A percentile compares a stretch with the other conserved stretches of the same genome.
Evolutionary conservation across 202 grass and related monocot genomes (phyloP).

Genomic region (Thinopyrum obtusiflorum): DNA sequence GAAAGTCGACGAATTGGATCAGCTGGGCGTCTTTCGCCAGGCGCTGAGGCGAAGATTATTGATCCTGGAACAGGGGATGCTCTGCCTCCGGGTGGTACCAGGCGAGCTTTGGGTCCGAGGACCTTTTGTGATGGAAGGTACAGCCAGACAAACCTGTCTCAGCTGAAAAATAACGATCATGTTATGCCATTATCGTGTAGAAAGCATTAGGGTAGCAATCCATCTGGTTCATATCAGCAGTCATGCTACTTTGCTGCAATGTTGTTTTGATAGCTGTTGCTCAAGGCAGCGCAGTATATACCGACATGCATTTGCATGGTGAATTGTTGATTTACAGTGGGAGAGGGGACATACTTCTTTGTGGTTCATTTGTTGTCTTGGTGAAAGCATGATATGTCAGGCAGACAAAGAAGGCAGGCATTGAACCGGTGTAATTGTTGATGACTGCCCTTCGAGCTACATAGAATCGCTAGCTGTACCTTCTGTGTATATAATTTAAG

Average conservation of each 20-base stretch:
- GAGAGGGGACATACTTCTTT: neutral
- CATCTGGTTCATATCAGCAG: neutral
- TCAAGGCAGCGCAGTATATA: neutral
- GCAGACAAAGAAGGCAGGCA: neutral
- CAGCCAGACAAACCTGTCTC: neutral
- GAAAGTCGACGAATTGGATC: conserved; percentile 37
- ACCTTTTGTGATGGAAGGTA: conserved; percentile 65
- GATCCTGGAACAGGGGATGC: conserved; percentile 41
- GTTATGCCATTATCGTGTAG: neutral
- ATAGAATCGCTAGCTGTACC: neutral
- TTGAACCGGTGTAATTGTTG: neutral
- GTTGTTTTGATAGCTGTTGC: neutral
- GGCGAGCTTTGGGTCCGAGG: conserved; percentile 63
- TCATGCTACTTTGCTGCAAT: neutral
- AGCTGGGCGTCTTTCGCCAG: conserved; percentile 36
- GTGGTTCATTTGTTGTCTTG: neutral
- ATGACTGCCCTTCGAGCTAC: neutral
- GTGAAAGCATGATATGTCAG: neutral
- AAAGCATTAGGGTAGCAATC: neutral
- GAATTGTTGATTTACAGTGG: neutral
- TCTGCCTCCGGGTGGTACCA: conserved; percentile 32
- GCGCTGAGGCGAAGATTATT: conserved; percentile 57
- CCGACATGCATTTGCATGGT: neutral
- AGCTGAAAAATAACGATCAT: neutral
- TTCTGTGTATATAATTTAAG: neutral